Evolutionary conservation across 2,329 filamentous ascomycete species (phyloP).

Genomic region (Fusarium tricinctum): DNA sequence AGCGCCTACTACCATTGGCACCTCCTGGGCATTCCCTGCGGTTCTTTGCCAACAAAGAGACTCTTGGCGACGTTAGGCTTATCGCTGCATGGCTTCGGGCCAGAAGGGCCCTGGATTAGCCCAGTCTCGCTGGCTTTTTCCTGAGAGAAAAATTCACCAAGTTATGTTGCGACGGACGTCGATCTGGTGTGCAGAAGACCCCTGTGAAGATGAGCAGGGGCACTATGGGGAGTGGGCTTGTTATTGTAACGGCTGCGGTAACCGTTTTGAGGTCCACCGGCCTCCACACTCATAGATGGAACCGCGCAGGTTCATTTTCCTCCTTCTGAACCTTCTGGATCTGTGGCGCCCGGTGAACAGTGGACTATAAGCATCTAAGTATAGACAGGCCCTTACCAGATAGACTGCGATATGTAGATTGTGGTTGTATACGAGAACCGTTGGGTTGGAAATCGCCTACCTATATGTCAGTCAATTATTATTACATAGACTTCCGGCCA

Average conservation of each 20-base stretch:
- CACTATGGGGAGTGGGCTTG: slow-evolving; percentile 34
- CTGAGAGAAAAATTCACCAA: slow-evolving; percentile 1
- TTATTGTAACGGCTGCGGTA: slow-evolving; percentile 35
- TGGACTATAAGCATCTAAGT: slow-evolving; percentile 33
- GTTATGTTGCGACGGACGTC: slow-evolving; percentile 24
- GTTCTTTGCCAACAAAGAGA: slow-evolving; percentile 13
- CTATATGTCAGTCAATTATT: slow-evolving; percentile 44
- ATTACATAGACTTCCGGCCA: slow-evolving; percentile 38
- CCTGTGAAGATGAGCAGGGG: slow-evolving; percentile 28
- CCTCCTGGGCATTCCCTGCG: slow-evolving; percentile 13
- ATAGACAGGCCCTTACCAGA: slow-evolving; percentile 34
- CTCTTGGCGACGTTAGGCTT: slow-evolving; percentile 18
- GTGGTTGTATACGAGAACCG: slow-evolving; percentile 42
- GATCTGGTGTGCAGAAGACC: slow-evolving; percentile 36
- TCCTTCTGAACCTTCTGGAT: slow-evolving; percentile 25
- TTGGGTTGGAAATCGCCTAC: slow-evolving; percentile 36
- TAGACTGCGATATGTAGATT: slow-evolving; percentile 41
- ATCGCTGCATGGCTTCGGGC: slow-evolving; percentile 1
- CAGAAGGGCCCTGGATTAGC: slow-evolving; percentile 10
- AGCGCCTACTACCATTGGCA: slow-evolving; percentile 21
- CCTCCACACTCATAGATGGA: slow-evolving; percentile 15
- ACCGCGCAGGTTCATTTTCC: slow-evolving; percentile 13
- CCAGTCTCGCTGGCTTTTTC: slow-evolving; percentile 7
- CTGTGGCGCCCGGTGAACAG: slow-evolving; percentile 7
- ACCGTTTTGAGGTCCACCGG: slow-evolving; percentile 15